Base-by-base conservation (phyloP, 108 stramenopile species). In the Nitzschia sp. region DNA sequence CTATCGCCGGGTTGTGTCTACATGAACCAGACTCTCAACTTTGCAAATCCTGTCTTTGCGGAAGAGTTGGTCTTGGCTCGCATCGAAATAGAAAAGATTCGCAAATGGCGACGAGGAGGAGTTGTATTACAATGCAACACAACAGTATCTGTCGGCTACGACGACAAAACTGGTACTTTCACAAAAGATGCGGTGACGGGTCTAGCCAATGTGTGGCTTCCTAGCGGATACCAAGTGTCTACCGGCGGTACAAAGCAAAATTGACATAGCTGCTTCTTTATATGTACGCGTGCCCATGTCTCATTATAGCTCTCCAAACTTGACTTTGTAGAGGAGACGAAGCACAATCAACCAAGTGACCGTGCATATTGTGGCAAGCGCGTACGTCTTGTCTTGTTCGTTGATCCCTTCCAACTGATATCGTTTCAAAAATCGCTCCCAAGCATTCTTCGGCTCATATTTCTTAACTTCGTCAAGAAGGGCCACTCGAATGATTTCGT, bases 1-100 rank as follows among this genome's bases (percentile, higher is more conserved):
- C 63, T 90, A 2, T 58, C 84, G 33, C 92, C 92, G n/a, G 87
- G 89, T 8, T 72, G 86, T 27, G 80, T 91, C 0, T 94, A 94
- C 64, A 58, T 85, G 58, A 76, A 62, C 41, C 92, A 94, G 68
- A 63, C 76, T 29, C 58, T 94, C 5, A 62, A 82, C 47, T 94
- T 90, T 78, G 45, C 45, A 3, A 17, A 70, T 30, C 81, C 88
- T 15, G 83, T 91, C 1, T 73, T 55, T 69, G 86, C 67, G 1
- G 68, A 73, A 60, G 86, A 89, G 31, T 28, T 38, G 0, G 64
- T 91, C 1, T 45, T 77, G 34, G 89, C 81, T 6, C 46, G 81
- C 19, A 69, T 90, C 9, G 58, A 62, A 16, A 83, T 93, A 9
- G 75, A 48, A 15, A 63, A 68, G 27, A 55, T 89, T 41, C 71